Conservation (phyloP, 2,329 filamentous ascomycete species). For the Calycina herbarum region DNA sequence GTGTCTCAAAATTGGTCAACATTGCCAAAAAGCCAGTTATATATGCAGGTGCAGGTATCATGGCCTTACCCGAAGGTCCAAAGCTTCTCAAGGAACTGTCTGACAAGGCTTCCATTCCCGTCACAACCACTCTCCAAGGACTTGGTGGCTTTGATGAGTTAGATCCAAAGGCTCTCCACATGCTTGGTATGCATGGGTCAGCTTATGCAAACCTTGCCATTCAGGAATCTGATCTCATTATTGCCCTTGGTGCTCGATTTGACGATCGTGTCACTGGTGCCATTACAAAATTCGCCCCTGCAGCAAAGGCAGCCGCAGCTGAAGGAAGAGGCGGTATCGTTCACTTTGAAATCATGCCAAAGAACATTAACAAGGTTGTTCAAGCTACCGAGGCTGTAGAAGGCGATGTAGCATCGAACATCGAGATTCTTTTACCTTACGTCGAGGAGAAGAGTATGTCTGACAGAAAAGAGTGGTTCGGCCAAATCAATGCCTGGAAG, state of each 20-base stretch:
- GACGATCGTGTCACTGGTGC: conserved; percentile 90
- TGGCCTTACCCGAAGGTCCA: conserved; percentile 76
- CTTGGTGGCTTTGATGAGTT: conserved; percentile 91
- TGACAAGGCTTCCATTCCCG: conserved; percentile 87
- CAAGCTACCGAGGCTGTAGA: conserved; percentile 95
- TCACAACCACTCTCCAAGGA: conserved; percentile 93
- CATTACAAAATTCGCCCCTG: conserved; percentile 84
- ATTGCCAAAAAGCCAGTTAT: conserved; percentile 90
- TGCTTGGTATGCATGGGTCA: conserved; percentile 98
- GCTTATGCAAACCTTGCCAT: conserved; percentile 98
- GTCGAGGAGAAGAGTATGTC: conserved; percentile 61
- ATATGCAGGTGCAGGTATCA: conserved; percentile 89
- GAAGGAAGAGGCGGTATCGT: conserved; percentile 91
- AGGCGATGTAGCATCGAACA: conserved; percentile 82
- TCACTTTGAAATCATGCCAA: conserved; percentile 98
- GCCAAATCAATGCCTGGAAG: conserved; percentile 89
- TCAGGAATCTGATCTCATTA: conserved; percentile 93
- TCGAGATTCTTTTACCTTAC: conserved; percentile 71
- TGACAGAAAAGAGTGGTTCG: conserved; percentile 82
- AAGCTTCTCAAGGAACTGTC: conserved; percentile 80
- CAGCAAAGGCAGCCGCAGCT: conserved; percentile 78
- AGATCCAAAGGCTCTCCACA: conserved; percentile 91
- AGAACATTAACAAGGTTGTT: conserved; percentile 99
- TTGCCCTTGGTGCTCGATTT: conserved; percentile 90
- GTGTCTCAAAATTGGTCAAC: conserved; percentile 82